These are phyloP conservation scores for Lagenaria siceraria DNA, from an alignment of 306 rosid species.

Conservation along the genomic window DNA sequence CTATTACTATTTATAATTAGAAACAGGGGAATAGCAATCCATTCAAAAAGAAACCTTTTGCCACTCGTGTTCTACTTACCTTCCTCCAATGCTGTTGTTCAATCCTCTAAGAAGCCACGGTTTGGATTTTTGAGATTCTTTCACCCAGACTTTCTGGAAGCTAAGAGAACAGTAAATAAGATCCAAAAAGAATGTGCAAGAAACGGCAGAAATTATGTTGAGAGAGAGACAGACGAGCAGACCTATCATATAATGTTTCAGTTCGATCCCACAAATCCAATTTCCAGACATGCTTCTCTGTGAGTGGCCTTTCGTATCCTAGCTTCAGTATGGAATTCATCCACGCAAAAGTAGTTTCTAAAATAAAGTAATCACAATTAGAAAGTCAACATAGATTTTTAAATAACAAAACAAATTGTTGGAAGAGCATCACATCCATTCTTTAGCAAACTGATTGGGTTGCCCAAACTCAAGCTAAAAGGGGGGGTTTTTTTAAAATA, in stretches of 20 bases:
- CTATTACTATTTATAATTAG: too few species aligned
- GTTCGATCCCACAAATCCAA: conserved; percentile 83
- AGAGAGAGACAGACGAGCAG: conserved; percentile 2
- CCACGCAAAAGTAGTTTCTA: conserved; percentile 67
- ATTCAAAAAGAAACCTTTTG: not conserved
- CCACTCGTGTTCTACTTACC: conserved; percentile 26
- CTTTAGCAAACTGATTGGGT: not conserved
- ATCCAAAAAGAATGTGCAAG: not conserved
- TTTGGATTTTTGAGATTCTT: conserved; percentile 63
- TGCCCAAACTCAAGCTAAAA: not conserved
- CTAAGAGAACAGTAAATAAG: conserved; percentile 23
- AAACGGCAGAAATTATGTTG: not conserved
- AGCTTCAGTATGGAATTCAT: conserved; percentile 70
- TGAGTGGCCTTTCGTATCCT: conserved; percentile 74
- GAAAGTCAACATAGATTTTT: not conserved
- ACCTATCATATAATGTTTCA: conserved; percentile 61
- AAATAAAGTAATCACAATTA: conserved; percentile 1
- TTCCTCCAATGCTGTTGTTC: conserved; percentile 74
- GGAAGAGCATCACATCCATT: not conserved
- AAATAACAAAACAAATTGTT: not conserved
- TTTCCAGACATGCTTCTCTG: conserved; percentile 88
- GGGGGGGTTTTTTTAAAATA: too few species aligned
- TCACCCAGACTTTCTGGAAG: conserved; percentile 68
- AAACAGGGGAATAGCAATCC: too few species aligned
- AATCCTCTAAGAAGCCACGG: conserved; percentile 95